phyloP scores from a whole-genome alignment of 169 alveolate genomes.

The Cryptosporidium xiaoi region DNA sequence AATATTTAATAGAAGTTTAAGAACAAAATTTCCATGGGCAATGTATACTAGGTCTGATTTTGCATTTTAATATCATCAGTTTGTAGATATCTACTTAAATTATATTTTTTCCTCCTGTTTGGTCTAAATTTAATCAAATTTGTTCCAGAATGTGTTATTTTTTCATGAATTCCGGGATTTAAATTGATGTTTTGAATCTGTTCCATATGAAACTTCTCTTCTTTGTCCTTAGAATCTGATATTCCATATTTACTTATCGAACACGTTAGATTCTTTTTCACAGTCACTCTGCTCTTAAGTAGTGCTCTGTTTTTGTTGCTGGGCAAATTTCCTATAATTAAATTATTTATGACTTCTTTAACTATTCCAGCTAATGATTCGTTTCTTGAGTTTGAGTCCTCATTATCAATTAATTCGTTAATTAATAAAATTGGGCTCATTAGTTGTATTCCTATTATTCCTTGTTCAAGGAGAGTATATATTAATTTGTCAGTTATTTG shows the following conservation, averaged over 20 bases:
- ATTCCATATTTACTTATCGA: not conserved
- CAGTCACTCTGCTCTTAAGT: conserved; percentile 3
- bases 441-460: conserved; percentile 45
- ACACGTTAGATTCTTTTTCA: conserved; percentile 6
- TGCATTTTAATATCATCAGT: conserved; percentile 81
- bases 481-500: conserved; percentile 8
- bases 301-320: conserved; percentile 17
- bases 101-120: conserved; percentile 33
- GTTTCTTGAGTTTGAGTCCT: not conserved
- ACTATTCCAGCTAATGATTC: conserved; percentile 3
- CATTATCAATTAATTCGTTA: conserved; percentile 8
- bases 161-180: conserved; percentile 4
- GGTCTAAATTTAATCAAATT: conserved; percentile 35
- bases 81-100: not conserved
- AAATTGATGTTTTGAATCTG: not conserved
- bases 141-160: not conserved
- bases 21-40: conserved; percentile 99
- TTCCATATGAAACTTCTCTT: not conserved
- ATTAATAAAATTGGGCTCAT: conserved; percentile 7
- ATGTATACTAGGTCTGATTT: conserved; percentile 94
- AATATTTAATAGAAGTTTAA: conserved; percentile 91
- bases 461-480: conserved; percentile 6
- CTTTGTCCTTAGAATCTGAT: not conserved
- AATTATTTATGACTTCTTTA: conserved; percentile 16
- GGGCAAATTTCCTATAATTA: conserved; percentile 8